Percentiles rank a stretch among this genome's conserved stretches.
phyloP scores from a whole-genome alignment of 441 rosid genomes.

The Daphne laureola region DNA sequence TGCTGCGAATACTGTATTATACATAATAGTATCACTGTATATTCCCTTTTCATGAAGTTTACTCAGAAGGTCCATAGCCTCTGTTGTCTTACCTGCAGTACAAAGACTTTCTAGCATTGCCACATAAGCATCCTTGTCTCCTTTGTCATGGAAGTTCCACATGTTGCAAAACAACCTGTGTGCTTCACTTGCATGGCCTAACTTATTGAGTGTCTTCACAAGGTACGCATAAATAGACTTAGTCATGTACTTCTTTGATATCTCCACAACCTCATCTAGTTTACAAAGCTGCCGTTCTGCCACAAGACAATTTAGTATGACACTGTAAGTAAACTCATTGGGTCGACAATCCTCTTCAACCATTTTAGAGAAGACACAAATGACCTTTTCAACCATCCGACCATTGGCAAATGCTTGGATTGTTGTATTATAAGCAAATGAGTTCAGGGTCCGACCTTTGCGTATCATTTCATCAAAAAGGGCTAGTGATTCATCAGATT shows the following conservation, averaged over 20 bases:
- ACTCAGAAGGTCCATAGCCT: constrained; percentile 69
- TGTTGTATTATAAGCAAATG: constrained; percentile 69
- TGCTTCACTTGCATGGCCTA: constrained; percentile 84
- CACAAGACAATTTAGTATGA: constrained; percentile 58
- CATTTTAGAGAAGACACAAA: constrained; percentile 63
- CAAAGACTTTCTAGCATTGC: constrained; percentile 83
- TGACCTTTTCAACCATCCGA: constrained; percentile 54
- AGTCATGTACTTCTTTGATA: constrained; percentile 63
- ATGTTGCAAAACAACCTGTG: constrained; percentile 83
- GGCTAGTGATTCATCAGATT: constrained; percentile 41
- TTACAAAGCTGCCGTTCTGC: constrained; percentile 65
- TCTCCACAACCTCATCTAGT: constrained; percentile 63
- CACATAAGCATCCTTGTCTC: constrained; percentile 61
- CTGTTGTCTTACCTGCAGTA: constrained; percentile 63
- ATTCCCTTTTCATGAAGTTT: constrained; percentile 78
- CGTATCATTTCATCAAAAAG: constrained; percentile 68
- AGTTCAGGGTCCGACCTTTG: constrained; percentile 47
- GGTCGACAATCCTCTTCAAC: constrained; percentile 58
- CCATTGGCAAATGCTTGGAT: constrained; percentile 66
- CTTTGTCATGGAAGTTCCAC: constrained; percentile 82
- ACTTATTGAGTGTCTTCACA: constrained; percentile 55
- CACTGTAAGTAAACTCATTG: constrained; percentile 65
- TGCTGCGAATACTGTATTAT: constrained; percentile 59
- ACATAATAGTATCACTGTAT: constrained; percentile 58
- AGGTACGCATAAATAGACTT: constrained; percentile 67